Conservation (phyloP, 441 rosid species). For the Erysimum pusillum region DNA sequence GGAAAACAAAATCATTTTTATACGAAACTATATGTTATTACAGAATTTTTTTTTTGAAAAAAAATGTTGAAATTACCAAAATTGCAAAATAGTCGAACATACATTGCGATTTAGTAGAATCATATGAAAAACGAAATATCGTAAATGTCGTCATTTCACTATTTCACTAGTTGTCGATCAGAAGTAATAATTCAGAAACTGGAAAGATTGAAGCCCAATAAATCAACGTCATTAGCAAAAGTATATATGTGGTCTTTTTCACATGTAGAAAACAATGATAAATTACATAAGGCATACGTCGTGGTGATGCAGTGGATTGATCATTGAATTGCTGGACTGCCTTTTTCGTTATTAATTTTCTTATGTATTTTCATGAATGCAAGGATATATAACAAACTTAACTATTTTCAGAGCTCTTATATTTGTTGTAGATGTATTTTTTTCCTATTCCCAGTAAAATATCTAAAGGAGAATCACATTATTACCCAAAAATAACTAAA, state of each 20-base stretch:
- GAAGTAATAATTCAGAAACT: not conserved
- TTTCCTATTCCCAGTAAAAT: not conserved
- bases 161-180: not conserved
- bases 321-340: slow-evolving; percentile 20
- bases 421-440: not conserved
- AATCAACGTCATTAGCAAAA: not conserved
- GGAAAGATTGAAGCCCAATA: not conserved
- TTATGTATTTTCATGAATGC: not conserved
- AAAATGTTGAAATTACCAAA: too few species aligned
- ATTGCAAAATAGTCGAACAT: too few species aligned
- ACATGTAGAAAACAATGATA: not conserved
- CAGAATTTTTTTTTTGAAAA: too few species aligned
- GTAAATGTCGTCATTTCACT: not conserved
- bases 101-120: too few species aligned
- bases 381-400: not conserved
- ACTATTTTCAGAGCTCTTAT: not conserved
- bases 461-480: not conserved
- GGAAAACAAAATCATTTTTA: too few species aligned
- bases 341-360: not conserved
- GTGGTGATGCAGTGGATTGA: not conserved
- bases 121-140: too few species aligned
- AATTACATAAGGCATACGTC: not conserved
- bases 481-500: not conserved
- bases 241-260: too few species aligned
- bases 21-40: too few species aligned